Conservation (phyloP, 192 early-diverging fungal species). For the Coemansia sp. region DNA sequence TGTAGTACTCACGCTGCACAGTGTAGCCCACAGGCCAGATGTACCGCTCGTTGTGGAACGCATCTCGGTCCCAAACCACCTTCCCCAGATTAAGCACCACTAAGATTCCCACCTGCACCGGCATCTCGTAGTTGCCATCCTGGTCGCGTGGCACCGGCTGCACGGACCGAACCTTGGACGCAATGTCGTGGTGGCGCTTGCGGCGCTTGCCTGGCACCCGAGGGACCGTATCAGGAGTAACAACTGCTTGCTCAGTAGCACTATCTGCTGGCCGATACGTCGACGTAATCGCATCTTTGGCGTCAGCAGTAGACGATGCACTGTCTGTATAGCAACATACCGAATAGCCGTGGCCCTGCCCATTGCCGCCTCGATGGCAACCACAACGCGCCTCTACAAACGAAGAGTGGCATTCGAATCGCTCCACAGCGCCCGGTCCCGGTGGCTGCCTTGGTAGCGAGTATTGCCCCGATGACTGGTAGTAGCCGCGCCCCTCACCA, state of each 20-base stretch:
- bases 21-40: constrained; percentile 90
- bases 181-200: constrained; percentile 41
- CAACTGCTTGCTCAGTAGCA: not conserved
- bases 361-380: not conserved
- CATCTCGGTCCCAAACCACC: constrained; percentile 68
- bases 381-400: not conserved
- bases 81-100: constrained; percentile 69
- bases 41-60: constrained; percentile 85
- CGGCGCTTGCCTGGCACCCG: constrained; percentile 28
- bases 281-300: not conserved
- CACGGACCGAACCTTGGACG: constrained; percentile 37
- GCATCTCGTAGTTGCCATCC: constrained; percentile 67
- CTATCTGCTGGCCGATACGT: not conserved
- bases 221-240: not conserved
- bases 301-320: not conserved
- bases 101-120: constrained; percentile 73
- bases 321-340: not conserved
- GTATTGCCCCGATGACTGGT: not conserved
- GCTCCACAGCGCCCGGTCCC: not conserved
- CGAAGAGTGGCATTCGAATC: not conserved
- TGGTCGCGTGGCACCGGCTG: constrained; percentile 53
- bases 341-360: not conserved
- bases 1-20: constrained; percentile 62
- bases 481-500: not conserved
- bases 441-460: not conserved